A percentile compares a stretch with the other conserved stretches of the same genome.
These are phyloP conservation scores for Sordariomycetes sp. DNA, from an alignment of 2,329 filamentous ascomycete species.

Conservation along the genomic window DNA sequence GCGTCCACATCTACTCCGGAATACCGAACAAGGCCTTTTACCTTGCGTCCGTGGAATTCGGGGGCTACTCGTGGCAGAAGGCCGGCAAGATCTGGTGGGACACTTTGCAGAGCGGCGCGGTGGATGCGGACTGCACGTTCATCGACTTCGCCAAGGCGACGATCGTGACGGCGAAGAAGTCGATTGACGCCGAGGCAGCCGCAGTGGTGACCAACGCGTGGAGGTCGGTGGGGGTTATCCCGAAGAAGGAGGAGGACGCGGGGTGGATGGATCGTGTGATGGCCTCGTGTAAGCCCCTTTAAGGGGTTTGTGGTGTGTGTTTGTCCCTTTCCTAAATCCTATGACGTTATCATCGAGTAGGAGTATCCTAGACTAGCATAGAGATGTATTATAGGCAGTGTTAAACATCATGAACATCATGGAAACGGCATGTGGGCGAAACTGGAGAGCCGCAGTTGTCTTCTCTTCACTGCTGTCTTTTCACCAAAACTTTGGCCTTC, in stretches of 20 bases:
- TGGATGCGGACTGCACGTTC: slow-evolving; percentile 30
- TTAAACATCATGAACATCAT: background rate
- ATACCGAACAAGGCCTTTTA: slow-evolving; percentile 5
- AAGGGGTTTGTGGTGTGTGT: background rate
- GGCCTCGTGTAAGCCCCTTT: background rate
- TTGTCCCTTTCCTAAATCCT: background rate
- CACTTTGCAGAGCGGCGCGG: slow-evolving; percentile 29
- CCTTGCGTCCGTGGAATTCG: background rate
- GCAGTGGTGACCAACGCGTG: slow-evolving; percentile 33
- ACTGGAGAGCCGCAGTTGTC: background rate
- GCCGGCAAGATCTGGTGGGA: slow-evolving; percentile 22
- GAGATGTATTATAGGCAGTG: background rate
- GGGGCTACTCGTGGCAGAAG: slow-evolving; percentile 4
- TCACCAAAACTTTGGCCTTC: no score
- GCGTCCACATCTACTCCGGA: slow-evolving; percentile 12
- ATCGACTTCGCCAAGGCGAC: slow-evolving; percentile 38
- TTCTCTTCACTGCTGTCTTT: background rate
- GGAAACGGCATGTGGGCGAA: background rate
- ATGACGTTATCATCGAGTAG: background rate
- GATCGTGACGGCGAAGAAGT: slow-evolving; percentile 29
- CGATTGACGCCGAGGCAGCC: slow-evolving; percentile 29
- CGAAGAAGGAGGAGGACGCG: background rate
- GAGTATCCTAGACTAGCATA: background rate
- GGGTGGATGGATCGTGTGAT: slow-evolving; percentile 1
- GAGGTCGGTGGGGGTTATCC: slow-evolving; percentile 32